Base-by-base conservation (phyloP, 176 grass and related monocot species). In the Puccinellia tenuiflora region DNA sequence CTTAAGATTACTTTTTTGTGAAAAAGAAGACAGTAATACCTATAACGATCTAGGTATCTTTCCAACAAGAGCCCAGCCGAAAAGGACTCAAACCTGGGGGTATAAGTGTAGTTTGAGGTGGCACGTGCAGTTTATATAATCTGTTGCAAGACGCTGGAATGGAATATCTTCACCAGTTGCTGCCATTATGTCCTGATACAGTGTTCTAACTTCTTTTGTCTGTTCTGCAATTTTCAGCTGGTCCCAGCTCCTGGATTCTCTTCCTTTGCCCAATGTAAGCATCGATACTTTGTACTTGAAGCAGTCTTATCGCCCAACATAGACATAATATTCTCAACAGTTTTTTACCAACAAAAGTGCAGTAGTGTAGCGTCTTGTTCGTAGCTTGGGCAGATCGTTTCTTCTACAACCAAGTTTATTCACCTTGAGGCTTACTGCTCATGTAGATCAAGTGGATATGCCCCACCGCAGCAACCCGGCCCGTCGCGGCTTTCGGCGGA, bases 371-470 rank as follows among this genome's bases (percentile, higher is more conserved):
- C 53, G 65, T 85, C 42, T 28, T 72, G 61, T 47, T 52, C 21
- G 37, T 74, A 46, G 52, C 18, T 55, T 73, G 31, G 31, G 18
- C 17, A 57, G 60, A 39, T 72, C 34, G 9, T 63, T 88, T 39
- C 74, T 86, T 28, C 38, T 42, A 45, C 64, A 82, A 78, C 8
- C 28, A 78, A 73, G 9, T 82, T 64, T 73, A 73, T 78, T 85
- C 73, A 83, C 66, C 50, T 60, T 47, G 75, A 53, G 79, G 31
- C 6, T 84, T 48, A 18, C 17, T 87, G 48, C 29, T 31, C 50
- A 62, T 93, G 87, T 73, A 95, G 96, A 87, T 98, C 76, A 98
- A 98, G 73, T 98, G 96, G 96, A 95, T 98, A 79, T 98, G 92
- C 17, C 96, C 92, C 66, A 95, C 91, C 1, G 92, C 96, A 79